Base-by-base conservation (phyloP, 1,139 yeast genomes). In the Suhomyces bokatorum region DNA sequence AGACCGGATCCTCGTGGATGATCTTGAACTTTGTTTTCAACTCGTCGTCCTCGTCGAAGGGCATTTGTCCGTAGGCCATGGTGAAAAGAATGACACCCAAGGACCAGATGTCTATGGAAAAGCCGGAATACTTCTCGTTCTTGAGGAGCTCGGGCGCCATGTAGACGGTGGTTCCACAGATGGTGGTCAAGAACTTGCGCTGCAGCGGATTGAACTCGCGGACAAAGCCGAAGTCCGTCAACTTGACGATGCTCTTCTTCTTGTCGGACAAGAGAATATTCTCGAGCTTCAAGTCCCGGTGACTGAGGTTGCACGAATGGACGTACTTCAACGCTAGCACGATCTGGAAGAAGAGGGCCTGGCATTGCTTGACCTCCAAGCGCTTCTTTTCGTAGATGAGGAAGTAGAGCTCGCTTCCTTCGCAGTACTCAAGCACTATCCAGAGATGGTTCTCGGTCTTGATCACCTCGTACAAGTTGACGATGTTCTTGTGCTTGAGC, bases 201-300 rank as follows among this genome's bases (percentile, higher is more conserved):
- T 73, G 43, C 69, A 74, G 52, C 59, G 85, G 70, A 73, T 69
- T 68, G 49, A 62, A 83, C 58, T 90, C 97, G 51, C 98, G 72
- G 2, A 96, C 90, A 62, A 93, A 91, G 0, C 99, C 99, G 66
- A 93, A 91, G 67, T 93, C 99, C 4, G 95, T 83, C 45, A 91
- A 66, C 63, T 89, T 89, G 27, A 89, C 83, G 2, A 65, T 48
- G 6, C 69, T 55, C 53, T 80, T 80, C 44, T 78, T 73, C 48
- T 78, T 74, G 56, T 83, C 85, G 51, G 89, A 95, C 47, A 91
- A 66, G 37, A 91, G 65, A 16, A 90, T 83, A 60, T 91, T 91
- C 62, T 91, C 98, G 41, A 91, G 66, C 60, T 91, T 91, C 58
- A 93, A 70, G 62, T 93, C 99, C 46, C 99, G 75, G 65, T 93